These are phyloP conservation scores for Scytalidium lignicola DNA, from an alignment of 2,329 filamentous ascomycete genomes.

Conservation along the genomic window DNA sequence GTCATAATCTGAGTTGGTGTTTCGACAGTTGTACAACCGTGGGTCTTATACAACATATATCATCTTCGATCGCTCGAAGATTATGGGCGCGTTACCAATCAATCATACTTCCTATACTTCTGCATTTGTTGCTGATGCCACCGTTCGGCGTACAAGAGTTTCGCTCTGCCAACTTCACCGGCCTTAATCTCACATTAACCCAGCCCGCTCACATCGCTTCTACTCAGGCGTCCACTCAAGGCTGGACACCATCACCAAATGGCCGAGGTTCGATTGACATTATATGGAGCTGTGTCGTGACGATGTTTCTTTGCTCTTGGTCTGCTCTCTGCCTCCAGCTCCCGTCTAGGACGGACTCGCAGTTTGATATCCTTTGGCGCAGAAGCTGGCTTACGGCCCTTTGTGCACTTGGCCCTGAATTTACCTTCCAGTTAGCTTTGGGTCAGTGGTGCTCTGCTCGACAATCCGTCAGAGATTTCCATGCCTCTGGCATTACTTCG, in stretches of 20 bases:
- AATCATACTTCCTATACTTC: too few relatives aligned
- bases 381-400: slow-evolving; percentile 31
- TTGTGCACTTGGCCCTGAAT: slow-evolving; percentile 32
- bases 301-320: slow-evolving; percentile 38
- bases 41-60: too few relatives aligned
- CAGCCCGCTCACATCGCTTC: not conserved
- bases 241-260: slow-evolving; percentile 31
- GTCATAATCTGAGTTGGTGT: too few relatives aligned
- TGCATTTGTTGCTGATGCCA: too few relatives aligned
- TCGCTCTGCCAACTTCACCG: too few relatives aligned
- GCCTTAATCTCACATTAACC: too few relatives aligned
- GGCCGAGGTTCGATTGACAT: slow-evolving; percentile 36
- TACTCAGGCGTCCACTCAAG: slow-evolving; percentile 10
- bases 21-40: too few relatives aligned
- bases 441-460: slow-evolving; percentile 31
- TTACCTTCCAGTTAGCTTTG: slow-evolving; percentile 29
- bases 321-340: slow-evolving; percentile 34
- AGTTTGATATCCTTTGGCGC: slow-evolving; percentile 25
- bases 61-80: too few relatives aligned
- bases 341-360: slow-evolving; percentile 25
- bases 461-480: slow-evolving; percentile 26
- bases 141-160: too few relatives aligned
- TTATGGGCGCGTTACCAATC: too few relatives aligned
- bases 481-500: slow-evolving; percentile 4
- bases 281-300: slow-evolving; percentile 32